Conservation (phyloP, 192 early-diverging fungal species). For the Irineochytrium annulatum region DNA sequence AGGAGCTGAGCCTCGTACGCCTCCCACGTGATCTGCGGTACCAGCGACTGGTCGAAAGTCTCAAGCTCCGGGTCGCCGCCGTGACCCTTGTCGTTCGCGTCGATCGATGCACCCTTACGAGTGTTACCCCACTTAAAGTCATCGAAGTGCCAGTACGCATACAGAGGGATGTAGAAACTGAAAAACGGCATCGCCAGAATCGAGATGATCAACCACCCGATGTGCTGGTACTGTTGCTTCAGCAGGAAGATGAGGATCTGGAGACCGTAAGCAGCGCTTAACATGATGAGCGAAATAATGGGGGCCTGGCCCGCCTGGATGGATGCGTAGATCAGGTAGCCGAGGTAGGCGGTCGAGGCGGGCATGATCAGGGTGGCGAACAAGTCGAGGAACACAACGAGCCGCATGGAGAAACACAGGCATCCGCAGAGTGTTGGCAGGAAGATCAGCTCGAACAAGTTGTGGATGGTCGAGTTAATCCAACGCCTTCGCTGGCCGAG, state of each 20-base stretch:
- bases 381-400: conserved; percentile 92
- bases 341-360: conserved; percentile 78
- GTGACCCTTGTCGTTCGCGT: conserved; percentile 62
- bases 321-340: conserved; percentile 40
- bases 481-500: conserved; percentile 95
- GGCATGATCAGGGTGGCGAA: conserved; percentile 91
- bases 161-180: conserved; percentile 56
- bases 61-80: conserved; percentile 47
- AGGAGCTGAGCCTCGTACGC: conserved; percentile 27
- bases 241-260: conserved; percentile 86
- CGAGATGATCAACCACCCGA: conserved; percentile 95
- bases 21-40: conserved; percentile 46
- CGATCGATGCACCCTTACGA: conserved; percentile 80
- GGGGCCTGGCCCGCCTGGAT: conserved; percentile 42
- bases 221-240: conserved; percentile 69
- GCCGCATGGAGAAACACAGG: conserved; percentile 96
- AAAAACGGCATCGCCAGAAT: conserved; percentile 89
- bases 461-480: conserved; percentile 99
- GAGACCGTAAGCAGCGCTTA: conserved; percentile 84
- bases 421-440: conserved; percentile 93
- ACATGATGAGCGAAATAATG: conserved; percentile 76
- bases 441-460: conserved; percentile 90
- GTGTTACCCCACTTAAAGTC: conserved; percentile 99
- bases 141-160: conserved; percentile 97
- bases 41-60: conserved; percentile 41